phyloP scores from a whole-genome alignment of 1,139 yeast species.

The Yamadazyma triangularis region DNA sequence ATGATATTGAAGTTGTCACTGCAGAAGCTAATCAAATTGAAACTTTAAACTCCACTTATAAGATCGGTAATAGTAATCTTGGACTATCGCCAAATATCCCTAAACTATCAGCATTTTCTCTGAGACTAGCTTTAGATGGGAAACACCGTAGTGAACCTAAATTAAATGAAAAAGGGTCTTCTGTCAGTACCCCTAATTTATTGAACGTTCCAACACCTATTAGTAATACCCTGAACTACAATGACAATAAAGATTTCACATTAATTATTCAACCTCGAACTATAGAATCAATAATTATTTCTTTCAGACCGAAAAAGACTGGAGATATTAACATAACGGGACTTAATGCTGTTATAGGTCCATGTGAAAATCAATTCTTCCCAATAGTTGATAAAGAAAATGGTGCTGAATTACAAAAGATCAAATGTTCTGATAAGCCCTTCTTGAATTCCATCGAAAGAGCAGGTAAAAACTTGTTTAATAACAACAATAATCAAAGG shows the following conservation, averaged over 20 bases:
- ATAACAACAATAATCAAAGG: constrained; percentile 16
- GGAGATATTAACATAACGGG: constrained; percentile 33
- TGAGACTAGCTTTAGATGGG: constrained; percentile 3
- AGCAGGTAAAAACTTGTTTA: constrained; percentile 19
- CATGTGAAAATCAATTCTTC: constrained; percentile 29
- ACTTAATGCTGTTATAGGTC: constrained; percentile 23
- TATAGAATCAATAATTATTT: constrained; percentile 26
- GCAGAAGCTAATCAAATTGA: constrained; percentile 24
- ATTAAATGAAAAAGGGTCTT: not conserved
- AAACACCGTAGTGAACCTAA: not conserved
- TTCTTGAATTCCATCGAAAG: constrained; percentile 14
- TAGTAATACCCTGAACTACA: constrained; percentile 1
- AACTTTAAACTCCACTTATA: not conserved
- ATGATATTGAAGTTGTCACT: constrained; percentile 44
- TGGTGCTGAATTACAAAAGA: constrained; percentile 2
- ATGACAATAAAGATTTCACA: constrained; percentile 1
- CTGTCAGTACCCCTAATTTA: not conserved
- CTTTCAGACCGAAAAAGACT: constrained; percentile 29
- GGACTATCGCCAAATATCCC: constrained; percentile 4
- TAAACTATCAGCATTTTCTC: constrained; percentile 3
- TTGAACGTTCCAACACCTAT: not conserved
- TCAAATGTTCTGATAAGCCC: constrained; percentile 5
- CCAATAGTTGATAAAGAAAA: constrained; percentile 25
- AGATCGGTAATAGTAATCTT: not conserved
- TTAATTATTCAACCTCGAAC: constrained; percentile 25